Conservation (phyloP, 2,329 filamentous ascomycete species). For the Penicillium fuscoglaucum region DNA sequence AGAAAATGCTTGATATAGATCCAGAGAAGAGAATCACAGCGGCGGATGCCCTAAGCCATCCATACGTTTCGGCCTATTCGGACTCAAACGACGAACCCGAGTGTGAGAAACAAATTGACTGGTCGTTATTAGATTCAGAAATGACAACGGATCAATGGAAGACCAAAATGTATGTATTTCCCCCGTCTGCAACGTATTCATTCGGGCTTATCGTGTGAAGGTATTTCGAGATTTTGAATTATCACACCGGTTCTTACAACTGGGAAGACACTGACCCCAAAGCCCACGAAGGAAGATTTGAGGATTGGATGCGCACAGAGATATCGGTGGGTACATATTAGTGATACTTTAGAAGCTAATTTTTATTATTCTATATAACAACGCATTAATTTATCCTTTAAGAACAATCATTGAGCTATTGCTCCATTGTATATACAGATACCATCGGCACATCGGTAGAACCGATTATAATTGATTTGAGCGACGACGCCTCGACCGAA, state of each 20-base stretch:
- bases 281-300: not conserved
- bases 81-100: constrained; percentile 93
- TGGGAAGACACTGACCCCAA: not conserved
- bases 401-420: not conserved
- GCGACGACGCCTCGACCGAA: not conserved
- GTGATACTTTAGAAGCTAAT: not conserved
- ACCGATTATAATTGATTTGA: not conserved
- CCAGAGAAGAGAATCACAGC: constrained; percentile 90
- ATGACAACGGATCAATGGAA: constrained; percentile 97
- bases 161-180: constrained; percentile 76
- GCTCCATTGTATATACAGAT: not conserved
- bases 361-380: not conserved
- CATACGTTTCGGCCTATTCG: constrained; percentile 92
- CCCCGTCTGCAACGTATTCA: too few relatives aligned
- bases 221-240: constrained; percentile 11
- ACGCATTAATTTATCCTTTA: not conserved
- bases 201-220: constrained; percentile 42
- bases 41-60: constrained; percentile 77
- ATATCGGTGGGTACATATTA: constrained; percentile 9
- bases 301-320: not conserved
- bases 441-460: not conserved
- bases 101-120: constrained; percentile 95
- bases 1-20: constrained; percentile 95
- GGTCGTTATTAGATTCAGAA: constrained; percentile 98
- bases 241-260: constrained; percentile 4